Evolutionary conservation across 306 rosid species (phyloP).

Genomic region (Parietaria judaica): DNA sequence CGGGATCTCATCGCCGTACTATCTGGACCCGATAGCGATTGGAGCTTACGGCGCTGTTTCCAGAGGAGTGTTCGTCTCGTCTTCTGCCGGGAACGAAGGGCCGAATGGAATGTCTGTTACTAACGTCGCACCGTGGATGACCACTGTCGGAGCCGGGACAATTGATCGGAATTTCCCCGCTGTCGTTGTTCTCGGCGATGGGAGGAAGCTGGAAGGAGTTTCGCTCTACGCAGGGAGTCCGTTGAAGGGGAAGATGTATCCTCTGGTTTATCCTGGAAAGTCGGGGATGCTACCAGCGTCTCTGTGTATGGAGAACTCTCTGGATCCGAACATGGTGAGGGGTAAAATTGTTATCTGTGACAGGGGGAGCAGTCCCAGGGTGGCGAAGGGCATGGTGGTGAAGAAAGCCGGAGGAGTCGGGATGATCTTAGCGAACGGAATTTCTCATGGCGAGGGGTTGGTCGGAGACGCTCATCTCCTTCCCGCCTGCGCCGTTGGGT

Average conservation of each 20-base stretch:
- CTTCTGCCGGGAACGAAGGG: slow-evolving; percentile 80
- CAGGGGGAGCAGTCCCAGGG: slow-evolving; percentile 71
- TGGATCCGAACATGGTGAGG: slow-evolving; percentile 49
- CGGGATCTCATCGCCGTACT: slow-evolving; percentile 64
- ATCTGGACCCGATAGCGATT: slow-evolving; percentile 81
- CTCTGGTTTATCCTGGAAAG: slow-evolving; percentile 71
- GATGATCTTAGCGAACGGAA: slow-evolving; percentile 75
- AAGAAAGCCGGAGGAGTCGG: slow-evolving; percentile 83
- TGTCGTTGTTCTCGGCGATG: slow-evolving; percentile 47
- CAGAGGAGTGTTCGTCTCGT: slow-evolving; percentile 62
- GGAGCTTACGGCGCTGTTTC: slow-evolving; percentile 82
- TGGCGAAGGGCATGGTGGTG: slow-evolving; percentile 78
- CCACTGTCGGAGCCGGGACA: slow-evolving; percentile 86
- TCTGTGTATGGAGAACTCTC: slow-evolving; percentile 73
- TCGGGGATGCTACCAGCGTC: slow-evolving; percentile 55
- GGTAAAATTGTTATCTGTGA: slow-evolving; percentile 83
- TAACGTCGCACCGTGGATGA: slow-evolving; percentile 75
- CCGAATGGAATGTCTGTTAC: slow-evolving; percentile 79
- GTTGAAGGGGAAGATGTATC: slow-evolving; percentile 50
- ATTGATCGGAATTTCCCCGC: slow-evolving; percentile 85
- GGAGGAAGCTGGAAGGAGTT: slow-evolving; percentile 51
- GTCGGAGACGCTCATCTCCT: slow-evolving; percentile 82
- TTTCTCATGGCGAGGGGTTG: slow-evolving; percentile 72
- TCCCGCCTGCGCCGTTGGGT: slow-evolving; percentile 72
- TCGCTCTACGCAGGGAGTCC: slow-evolving; percentile 67